Percentiles rank a stretch among this genome's conserved stretches.
Conservation (phyloP, 345 rosid species). For the Dipteronia dyeriana region DNA sequence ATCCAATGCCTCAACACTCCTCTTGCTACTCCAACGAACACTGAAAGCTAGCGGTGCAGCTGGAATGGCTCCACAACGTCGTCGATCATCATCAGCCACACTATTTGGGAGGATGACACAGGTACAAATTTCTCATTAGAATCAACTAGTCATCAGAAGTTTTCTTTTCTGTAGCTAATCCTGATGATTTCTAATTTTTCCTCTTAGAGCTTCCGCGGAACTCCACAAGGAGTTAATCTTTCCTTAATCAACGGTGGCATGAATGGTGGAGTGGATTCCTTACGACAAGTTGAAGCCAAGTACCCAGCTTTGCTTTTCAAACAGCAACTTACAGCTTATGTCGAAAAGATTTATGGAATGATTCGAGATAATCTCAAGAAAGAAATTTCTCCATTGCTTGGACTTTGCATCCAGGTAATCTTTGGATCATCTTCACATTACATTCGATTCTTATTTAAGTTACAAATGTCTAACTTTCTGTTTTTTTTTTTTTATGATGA, state of each 20-base stretch:
- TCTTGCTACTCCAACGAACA: constrained; percentile 86
- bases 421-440: not conserved
- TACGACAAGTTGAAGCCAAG: constrained; percentile 95
- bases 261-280: constrained; percentile 58
- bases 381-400: constrained; percentile 94
- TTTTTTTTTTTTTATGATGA: constrained; percentile 18
- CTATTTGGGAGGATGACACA: constrained; percentile 95
- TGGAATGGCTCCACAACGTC: constrained; percentile 96
- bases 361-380: constrained; percentile 94
- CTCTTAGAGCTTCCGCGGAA: constrained; percentile 85
- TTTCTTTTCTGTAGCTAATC: constrained; percentile 21
- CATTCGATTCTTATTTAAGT: not conserved
- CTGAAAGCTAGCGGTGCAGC: constrained; percentile 96
- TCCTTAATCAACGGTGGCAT: constrained; percentile 62
- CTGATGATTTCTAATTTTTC: constrained; percentile 11
- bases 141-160: constrained; percentile 6
- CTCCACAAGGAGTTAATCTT: constrained; percentile 86
- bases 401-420: constrained; percentile 94
- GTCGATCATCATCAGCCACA: constrained; percentile 91
- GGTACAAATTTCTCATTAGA: constrained; percentile 29
- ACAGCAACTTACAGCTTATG: constrained; percentile 96
- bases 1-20: constrained; percentile 92
- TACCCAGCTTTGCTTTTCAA: constrained; percentile 96
- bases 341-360: constrained; percentile 97
- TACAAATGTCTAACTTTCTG: not conserved